Evolutionary conservation across 306 rosid genomes (phyloP), one percentile per base, ranked within the genome.

Genomic region (Ceratonia siliqua): DNA sequence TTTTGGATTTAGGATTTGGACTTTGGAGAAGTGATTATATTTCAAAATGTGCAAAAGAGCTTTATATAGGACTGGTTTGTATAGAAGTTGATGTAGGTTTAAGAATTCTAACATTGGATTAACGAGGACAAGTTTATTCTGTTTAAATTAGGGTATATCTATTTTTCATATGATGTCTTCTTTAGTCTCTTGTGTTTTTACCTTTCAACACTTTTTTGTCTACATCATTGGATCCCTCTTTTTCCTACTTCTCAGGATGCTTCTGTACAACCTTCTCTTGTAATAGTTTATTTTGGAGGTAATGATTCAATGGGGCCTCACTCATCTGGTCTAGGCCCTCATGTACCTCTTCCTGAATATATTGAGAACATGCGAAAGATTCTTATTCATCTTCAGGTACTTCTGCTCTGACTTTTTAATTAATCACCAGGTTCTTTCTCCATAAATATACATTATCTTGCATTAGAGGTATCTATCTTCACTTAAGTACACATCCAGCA

Each of bases 221-320:
- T 35, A 46, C 27, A 54, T 25, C 18, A 21, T 4, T 54, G 20
- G 54, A 18, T 79, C 13, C 41, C 4, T 68, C 58, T 14, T 21
- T 27, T 67, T 17, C 39, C 28, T 14, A 62, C 12, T 65, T 35
- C 22, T 42, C 64, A 89, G 94, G 91, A 89, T 79, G 89, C 89
- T 73, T 70, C 84, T 58, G 76, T 83, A 7, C 91, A 87, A 62
- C 94, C 94, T 33, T 81, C 91, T 66, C 79, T 89, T 79, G 89
- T 89, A 32, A 76, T 89, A 49, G 94, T 82, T 46, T 89, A 89
- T 71, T 89, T 89, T 74, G 90, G 93, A 0, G 93, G 93, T 22
- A 89, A 89, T 78, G 90, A 89, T 79, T 86, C 90, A 54, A 89
- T 89, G 93, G 93, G 93, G 53, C 68, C 84, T 70, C 89, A 89